Base-by-base conservation (phyloP, 176 grass and related monocot genomes). In the Musa acuminata region DNA sequence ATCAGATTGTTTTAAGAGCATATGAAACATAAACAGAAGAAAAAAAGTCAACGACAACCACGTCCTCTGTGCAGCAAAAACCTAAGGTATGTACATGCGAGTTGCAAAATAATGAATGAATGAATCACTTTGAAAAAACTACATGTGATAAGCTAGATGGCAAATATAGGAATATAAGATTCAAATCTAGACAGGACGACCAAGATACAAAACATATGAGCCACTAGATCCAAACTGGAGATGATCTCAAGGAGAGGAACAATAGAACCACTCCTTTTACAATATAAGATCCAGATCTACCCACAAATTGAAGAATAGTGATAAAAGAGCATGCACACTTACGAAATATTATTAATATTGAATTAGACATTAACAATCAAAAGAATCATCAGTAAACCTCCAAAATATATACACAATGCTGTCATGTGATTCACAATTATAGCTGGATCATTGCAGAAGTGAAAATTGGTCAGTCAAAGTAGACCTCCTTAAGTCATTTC, bases 31-130 rank as follows among this genome's bases (percentile, higher is more conserved):
- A 22, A 59, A 16, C 55, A 24, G 22, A 66, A 19, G 14, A n/a
- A 60, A 48, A 69, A 13, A 49, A 58, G 71, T 67, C 14, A 79
- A 82, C 72, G 76, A 75, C 23, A 76, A 29, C 25, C 11, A 26
- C 1, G 62, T 13, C 25, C 11, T 23, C 9, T 26, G 23, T 26
- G 23, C 23, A 26, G 63, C 21, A 25, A 12, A 11, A 26, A 22
- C 19, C 22, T 24, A 65, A 26, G 63, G 9, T 13, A 26, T 12
- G 2, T 65, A 26, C 63, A 65, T 23, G 35, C 11, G 13, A 26
- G 22, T 26, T 27, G 22, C 26, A 60, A 7, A 60, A 60, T n/a
- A 21, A 8, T 60, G 57, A 17, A 57, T 1, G 14, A 20, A 20
- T n/a, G 0, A 60, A 60, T 60, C 57, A 60, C 4, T 60, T 60